Evolutionary conservation across 805 yeast genomes (phyloP), one percentile per base, ranked within the genome.

Genomic region (Debaryomyces prosopidis): DNA sequence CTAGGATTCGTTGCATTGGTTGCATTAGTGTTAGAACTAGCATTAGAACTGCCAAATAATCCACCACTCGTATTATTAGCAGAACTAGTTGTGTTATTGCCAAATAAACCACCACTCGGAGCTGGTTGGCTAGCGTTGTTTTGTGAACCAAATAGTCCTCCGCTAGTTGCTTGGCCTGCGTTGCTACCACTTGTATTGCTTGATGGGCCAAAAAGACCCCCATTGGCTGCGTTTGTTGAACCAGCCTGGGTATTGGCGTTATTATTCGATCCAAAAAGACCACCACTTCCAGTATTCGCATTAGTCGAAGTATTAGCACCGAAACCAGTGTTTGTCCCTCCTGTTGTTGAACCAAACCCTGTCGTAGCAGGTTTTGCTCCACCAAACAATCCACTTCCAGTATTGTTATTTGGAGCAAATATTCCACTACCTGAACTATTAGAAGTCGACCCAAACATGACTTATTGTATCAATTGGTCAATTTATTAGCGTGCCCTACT

Each of bases 211-310:
- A 47, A 47, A 33, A 36, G 20, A 4, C 36, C 44, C 1, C 30
- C 39, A 36, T 11, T 36, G 16, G 33, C 33, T 23, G 17, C 7
- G 17, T 36, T 42, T n/a, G 14, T 30, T 2, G 33, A 12, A 30
- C 14, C 2, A 14, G 14, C 33, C 14, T 11, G 16, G 4, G 39
- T 31, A 14, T 40, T 38, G n/a, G 36, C 5, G 19, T 28, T 41
- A 32, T 42, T 40, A 36, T 39, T 41, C 16, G 40, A 23, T 0
- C 63, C 63, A 48, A 60, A 60, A 7, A 59, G 40, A 1, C 62
- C 60, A 20, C 54, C 55, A 37, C 51, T 39, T 8, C 47, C 27
- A 27, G 46, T 27, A 17, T 18, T 27, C 18, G 36, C 42, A 42
- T 42, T 48, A 18, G 32, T 19, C 10, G 46, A 19, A 14, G 14